phyloP scores from a whole-genome alignment of 805 yeast species.

The Candida sonorensis region DNA sequence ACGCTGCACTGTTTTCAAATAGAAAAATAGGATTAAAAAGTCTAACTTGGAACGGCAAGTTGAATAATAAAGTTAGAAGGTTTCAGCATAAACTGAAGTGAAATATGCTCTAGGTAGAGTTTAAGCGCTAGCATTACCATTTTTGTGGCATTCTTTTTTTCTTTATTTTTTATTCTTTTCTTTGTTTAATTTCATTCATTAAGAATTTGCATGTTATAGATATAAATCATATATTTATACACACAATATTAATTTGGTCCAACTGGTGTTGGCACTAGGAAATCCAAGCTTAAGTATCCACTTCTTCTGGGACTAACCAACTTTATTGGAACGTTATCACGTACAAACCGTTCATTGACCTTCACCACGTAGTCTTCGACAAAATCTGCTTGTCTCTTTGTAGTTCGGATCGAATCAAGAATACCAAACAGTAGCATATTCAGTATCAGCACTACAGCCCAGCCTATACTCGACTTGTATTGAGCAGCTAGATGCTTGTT shows the following conservation, averaged over 20 bases:
- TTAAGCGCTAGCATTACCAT: too few species aligned
- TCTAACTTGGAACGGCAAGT: constrained; percentile 29
- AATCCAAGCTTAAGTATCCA: constrained; percentile 53
- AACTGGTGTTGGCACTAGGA: constrained; percentile 41
- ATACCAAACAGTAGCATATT: constrained; percentile 37
- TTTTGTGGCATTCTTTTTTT: too few species aligned
- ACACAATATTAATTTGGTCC: neutral
- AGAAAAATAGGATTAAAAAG: constrained; percentile 26
- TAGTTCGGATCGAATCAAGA: constrained; percentile 28
- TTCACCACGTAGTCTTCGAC: constrained; percentile 37
- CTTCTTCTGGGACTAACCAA: constrained; percentile 45
- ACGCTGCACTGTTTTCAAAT: constrained; percentile 15
- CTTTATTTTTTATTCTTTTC: too few species aligned
- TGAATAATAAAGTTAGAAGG: constrained; percentile 25
- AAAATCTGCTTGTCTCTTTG: constrained; percentile 26
- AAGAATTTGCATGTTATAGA: neutral
- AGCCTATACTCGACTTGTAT: constrained; percentile 31
- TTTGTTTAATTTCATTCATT: neutral
- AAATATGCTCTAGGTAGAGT: constrained; percentile 1
- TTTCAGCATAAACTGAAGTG: constrained; percentile 20
- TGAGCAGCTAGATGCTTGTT: constrained; percentile 37
- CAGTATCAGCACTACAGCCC: constrained; percentile 33
- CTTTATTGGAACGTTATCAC: constrained; percentile 22
- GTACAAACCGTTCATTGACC: constrained; percentile 22
- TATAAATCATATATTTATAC: neutral